Base-by-base conservation (phyloP, 257 asterid species). In the Hygrophila difformis region DNA sequence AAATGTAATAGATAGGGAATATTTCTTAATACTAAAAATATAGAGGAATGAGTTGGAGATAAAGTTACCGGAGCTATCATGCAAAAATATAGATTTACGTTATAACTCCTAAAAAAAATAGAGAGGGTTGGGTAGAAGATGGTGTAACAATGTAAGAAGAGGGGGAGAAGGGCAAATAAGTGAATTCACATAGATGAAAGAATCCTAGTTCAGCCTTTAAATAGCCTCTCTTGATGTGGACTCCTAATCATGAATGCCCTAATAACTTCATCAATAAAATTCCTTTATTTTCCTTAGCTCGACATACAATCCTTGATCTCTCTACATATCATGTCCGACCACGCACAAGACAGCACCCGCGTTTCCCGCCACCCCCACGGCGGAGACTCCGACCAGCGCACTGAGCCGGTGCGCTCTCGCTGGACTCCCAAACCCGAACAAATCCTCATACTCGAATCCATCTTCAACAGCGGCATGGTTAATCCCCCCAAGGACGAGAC, bases 351-450 rank as follows among this genome's bases (percentile, higher is more conserved):
- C 7, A 9, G 12, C 29, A 22, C 46, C 17, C 42, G 12, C n/a
- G n/a, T n/a, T n/a, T n/a, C n/a, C n/a, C n/a, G n/a, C n/a, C n/a
- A n/a, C n/a, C n/a, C 45, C 28, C 58, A 19, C 67, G 62, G 29
- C 76, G 26, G 26, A 33, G 22, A 19, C 18, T 11, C 51, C 14
- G 73, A 35, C 1, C 65, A 55, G 43, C 42, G 60, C 23, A 58
- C 29, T 15, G 82, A 75, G 55, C 76, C 82, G 2, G 82, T 72
- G 1, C 39, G 94, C 42, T 72, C 93, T 0, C 67, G 93, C 46
- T 84, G 95, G 95, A 69, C 77, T 5, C 95, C 95, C 5, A 84
- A 81, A 39, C 95, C 93, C 0, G 95, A 84, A 37, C 95, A 84
- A 53, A 77, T 81, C 67, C 76, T 73, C 8, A 81, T 84, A 12